Conservation (phyloP, 306 rosid species). For the Casuarina equisetifolia region DNA sequence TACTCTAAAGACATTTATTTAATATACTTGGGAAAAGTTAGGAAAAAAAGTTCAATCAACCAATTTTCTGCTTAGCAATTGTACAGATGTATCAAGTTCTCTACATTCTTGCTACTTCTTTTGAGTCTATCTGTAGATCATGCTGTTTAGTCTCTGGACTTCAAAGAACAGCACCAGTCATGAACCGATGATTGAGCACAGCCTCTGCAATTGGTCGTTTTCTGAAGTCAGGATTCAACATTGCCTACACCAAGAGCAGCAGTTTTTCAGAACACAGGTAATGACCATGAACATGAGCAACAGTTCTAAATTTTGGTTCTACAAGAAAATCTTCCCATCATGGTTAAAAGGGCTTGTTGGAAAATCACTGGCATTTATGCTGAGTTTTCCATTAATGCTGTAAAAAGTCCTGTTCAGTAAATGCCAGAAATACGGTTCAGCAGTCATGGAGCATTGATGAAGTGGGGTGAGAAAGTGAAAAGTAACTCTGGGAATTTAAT, state of each 20-base stretch:
- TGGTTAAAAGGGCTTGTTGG: background rate
- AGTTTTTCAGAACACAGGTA: constrained; percentile 14
- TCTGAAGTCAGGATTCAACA: constrained; percentile 84
- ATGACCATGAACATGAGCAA: background rate
- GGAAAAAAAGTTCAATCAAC: no score
- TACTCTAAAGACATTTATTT: no score
- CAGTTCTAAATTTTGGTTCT: background rate
- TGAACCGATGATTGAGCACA: constrained; percentile 71
- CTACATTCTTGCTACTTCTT: background rate
- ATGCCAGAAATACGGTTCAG: background rate
- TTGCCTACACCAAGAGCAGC: constrained; percentile 51
- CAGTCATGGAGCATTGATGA: background rate
- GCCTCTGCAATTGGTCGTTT: constrained; percentile 72
- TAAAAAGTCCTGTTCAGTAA: background rate
- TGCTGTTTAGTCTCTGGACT: constrained; percentile 14
- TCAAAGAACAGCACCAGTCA: constrained; percentile 53
- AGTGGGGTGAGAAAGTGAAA: background rate
- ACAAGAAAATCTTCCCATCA: background rate
- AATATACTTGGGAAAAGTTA: no score
- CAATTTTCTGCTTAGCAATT: no score
- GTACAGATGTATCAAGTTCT: background rate
- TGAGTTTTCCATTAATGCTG: no score
- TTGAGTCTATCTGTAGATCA: background rate
- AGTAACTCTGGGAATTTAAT: background rate
- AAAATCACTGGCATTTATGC: background rate